Conservation (phyloP, 2,329 filamentous ascomycete species). For the Colletotrichum simmondsii region DNA sequence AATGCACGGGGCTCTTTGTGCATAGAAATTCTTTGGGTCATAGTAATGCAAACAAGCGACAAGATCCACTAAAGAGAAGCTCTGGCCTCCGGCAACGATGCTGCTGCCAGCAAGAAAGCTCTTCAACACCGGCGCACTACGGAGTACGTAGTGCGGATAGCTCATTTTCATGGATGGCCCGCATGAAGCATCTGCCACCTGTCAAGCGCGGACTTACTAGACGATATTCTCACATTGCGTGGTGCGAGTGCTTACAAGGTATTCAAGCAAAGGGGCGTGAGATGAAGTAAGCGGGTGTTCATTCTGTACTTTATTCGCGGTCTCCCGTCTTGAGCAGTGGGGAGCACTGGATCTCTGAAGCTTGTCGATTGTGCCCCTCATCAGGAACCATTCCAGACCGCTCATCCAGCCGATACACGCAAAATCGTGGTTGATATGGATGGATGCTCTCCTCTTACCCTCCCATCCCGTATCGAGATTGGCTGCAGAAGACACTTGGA, state of each 20-base stretch:
- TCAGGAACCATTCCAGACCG: conserved; percentile 24
- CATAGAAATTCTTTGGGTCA: neutral
- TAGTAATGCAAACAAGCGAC: neutral
- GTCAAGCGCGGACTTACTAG: neutral
- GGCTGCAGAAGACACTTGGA: conserved; percentile 12
- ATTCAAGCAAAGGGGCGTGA: too few relatives aligned
- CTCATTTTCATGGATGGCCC: neutral
- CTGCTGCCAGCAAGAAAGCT: neutral
- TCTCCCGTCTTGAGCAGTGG: neutral
- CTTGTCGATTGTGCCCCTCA: neutral
- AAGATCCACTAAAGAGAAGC: neutral
- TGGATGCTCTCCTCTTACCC: neutral
- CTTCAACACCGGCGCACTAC: neutral
- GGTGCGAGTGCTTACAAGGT: too few relatives aligned
- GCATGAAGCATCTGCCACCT: too few relatives aligned
- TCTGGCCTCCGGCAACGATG: neutral
- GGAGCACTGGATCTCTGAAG: neutral
- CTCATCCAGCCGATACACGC: conserved; percentile 2
- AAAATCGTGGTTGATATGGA: conserved; percentile 3
- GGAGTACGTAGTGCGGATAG: too few relatives aligned
- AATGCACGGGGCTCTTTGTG: neutral
- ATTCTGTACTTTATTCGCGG: too few relatives aligned
- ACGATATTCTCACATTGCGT: neutral
- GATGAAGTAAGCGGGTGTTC: too few relatives aligned
- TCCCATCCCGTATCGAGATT: conserved; percentile 15